phyloP scores from a whole-genome alignment of 1,284 basidiomycete genomes.

The Agroathelia rolfsii region DNA sequence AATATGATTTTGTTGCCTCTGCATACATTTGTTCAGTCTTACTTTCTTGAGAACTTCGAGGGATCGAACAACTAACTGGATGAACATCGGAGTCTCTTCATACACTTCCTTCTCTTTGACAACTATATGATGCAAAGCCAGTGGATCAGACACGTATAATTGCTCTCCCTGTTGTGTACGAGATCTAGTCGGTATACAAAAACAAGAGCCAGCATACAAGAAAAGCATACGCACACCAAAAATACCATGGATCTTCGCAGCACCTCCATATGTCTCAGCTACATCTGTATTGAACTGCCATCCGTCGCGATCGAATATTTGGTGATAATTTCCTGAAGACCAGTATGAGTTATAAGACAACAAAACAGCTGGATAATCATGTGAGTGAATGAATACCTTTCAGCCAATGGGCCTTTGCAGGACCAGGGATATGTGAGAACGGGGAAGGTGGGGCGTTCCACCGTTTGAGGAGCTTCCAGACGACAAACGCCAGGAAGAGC shows the following conservation, averaged over 20 bases:
- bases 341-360: no score
- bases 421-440: slow-evolving; percentile 15
- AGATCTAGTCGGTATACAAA: slow-evolving; percentile 2
- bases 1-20: slow-evolving; percentile 26
- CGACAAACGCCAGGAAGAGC: slow-evolving; percentile 10
- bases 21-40: no score
- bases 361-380: no score
- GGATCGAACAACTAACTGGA: slow-evolving; percentile 26
- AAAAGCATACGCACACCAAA: slow-evolving; percentile 21
- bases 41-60: not conserved
- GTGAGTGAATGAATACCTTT: no score
- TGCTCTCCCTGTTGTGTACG: slow-evolving; percentile 28
- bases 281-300: slow-evolving; percentile 13
- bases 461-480: slow-evolving; percentile 13
- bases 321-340: slow-evolving; percentile 9
- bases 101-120: slow-evolving; percentile 39
- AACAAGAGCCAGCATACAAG: no score
- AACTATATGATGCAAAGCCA: slow-evolving; percentile 34
- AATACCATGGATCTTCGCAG: slow-evolving; percentile 24
- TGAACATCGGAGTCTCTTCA: slow-evolving; percentile 40
- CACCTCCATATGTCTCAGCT: slow-evolving; percentile 20
- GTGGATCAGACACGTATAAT: slow-evolving; percentile 39
- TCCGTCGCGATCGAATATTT: slow-evolving; percentile 8
- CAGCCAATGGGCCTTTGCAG: slow-evolving; percentile 16
- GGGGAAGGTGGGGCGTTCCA: slow-evolving; percentile 9